A percentile compares a stretch with the other conserved stretches of the same genome.
These are phyloP conservation scores for Picea sitchensis DNA, from an alignment of 75 land plant species.

Conservation along the genomic window DNA sequence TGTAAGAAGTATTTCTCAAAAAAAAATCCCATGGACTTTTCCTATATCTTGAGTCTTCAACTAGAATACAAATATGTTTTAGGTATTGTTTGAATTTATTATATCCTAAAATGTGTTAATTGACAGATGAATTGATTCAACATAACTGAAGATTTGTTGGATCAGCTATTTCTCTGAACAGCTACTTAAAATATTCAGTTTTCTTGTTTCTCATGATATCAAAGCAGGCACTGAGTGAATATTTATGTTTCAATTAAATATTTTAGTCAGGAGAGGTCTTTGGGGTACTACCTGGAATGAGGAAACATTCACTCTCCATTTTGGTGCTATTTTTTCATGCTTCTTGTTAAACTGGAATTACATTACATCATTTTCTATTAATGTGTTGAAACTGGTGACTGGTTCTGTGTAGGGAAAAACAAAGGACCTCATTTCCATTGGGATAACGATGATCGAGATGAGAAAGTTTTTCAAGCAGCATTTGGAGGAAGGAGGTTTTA, in stretches of 20 bases:
- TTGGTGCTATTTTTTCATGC: neutral
- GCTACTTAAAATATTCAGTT: too few species aligned
- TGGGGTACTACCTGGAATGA: neutral
- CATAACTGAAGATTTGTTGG: too few species aligned
- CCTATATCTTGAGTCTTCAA: neutral
- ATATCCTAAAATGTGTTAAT: too few species aligned
- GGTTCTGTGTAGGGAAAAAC: neutral
- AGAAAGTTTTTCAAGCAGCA: slow-evolving; percentile 16
- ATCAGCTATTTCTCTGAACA: too few species aligned
- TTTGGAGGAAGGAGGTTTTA: slow-evolving; percentile 21
- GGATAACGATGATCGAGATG: slow-evolving; percentile 14
- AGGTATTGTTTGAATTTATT: neutral
- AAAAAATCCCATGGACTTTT: too few species aligned
- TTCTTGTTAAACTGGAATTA: too few species aligned
- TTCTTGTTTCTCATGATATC: neutral
- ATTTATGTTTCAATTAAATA: neutral
- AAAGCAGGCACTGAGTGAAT: neutral
- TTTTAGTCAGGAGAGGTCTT: neutral
- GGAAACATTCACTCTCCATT: neutral
- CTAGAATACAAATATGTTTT: neutral
- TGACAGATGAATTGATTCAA: too few species aligned
- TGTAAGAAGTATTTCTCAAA: too few species aligned
- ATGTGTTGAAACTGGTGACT: neutral
- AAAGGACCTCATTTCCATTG: slow-evolving; percentile 1
- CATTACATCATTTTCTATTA: neutral